These are phyloP conservation scores for Nissolia schottii DNA, from an alignment of 306 rosid species.

Conservation along the genomic window DNA sequence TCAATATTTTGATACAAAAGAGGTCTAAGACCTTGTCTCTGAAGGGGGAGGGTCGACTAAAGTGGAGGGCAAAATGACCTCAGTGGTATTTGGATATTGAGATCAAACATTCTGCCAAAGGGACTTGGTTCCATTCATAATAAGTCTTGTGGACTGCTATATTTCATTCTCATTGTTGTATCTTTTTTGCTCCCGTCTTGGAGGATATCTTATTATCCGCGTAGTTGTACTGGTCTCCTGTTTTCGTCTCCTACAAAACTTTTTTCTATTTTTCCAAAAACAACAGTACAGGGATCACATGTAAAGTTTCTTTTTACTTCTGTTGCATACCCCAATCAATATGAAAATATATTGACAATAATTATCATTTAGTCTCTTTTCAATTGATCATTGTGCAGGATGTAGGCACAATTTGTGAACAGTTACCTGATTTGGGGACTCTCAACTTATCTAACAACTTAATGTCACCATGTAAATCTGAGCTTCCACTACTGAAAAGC, in stretches of 20 bases:
- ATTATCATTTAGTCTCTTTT: conserved; percentile 19
- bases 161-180: conserved; percentile 8
- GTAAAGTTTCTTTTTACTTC: not conserved
- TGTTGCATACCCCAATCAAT: not conserved
- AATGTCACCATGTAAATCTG: conserved; percentile 51
- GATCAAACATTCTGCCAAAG: not conserved
- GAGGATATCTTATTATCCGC: not conserved
- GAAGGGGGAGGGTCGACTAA: not conserved
- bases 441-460: conserved; percentile 73
- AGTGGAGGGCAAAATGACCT: too few relatives aligned
- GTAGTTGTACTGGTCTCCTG: not conserved
- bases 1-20: not conserved
- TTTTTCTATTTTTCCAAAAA: not conserved
- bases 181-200: not conserved
- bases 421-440: conserved; percentile 56
- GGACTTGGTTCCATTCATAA: not conserved
- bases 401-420: conserved; percentile 70
- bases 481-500: conserved; percentile 48
- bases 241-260: not conserved
- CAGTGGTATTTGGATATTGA: not conserved
- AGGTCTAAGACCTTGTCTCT: not conserved
- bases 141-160: not conserved
- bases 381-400: conserved; percentile 58
- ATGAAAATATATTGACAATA: not conserved
- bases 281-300: not conserved